Percentiles rank a stretch among this genome's conserved stretches.
These are phyloP conservation scores for Tolypocladium paradoxum DNA, from an alignment of 2,329 filamentous ascomycete species.

Conservation along the genomic window DNA sequence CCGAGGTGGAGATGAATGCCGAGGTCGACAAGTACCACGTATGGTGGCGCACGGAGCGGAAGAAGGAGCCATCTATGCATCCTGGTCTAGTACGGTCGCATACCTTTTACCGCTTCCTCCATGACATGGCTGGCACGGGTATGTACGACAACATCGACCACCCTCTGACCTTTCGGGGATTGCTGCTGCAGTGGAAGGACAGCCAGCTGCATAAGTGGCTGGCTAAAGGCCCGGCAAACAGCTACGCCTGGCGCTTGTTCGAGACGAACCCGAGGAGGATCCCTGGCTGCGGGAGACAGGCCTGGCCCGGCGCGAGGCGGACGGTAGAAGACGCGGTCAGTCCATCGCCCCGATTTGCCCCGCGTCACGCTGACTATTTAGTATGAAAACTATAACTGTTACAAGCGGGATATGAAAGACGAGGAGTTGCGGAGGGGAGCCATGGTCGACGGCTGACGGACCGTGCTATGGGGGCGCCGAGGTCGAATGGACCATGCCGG, in stretches of 20 bases:
- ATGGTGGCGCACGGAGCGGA: conserved; percentile 14
- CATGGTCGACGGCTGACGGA: too few relatives aligned
- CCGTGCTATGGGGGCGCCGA: too few relatives aligned
- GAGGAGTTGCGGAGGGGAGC: too few relatives aligned
- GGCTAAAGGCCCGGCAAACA: conserved; percentile 13
- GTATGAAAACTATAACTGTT: too few relatives aligned
- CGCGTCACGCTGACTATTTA: too few relatives aligned
- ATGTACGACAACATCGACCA: conserved; percentile 14
- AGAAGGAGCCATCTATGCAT: conserved; percentile 9
- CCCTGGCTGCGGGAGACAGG: conserved; percentile 13
- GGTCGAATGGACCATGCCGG: too few relatives aligned
- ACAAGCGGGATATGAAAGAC: too few relatives aligned
- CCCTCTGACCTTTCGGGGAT: conserved; percentile 9
- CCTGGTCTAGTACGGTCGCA: conserved; percentile 10
- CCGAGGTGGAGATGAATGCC: conserved; percentile 11
- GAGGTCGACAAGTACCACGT: conserved; percentile 13
- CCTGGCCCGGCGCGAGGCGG: conserved; percentile 11
- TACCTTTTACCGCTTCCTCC: conserved; percentile 14
- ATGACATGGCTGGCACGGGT: conserved; percentile 14
- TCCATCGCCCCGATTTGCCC: too few relatives aligned
- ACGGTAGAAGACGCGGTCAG: conserved; percentile 11
- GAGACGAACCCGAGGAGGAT: conserved; percentile 14
- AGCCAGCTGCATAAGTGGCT: conserved; percentile 12
- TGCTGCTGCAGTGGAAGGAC: conserved; percentile 14
- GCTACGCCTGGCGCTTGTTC: conserved; percentile 14